A percentile compares a stretch with the other conserved stretches of the same genome.
These are phyloP conservation scores for Lomentospora prolificans DNA, from an alignment of 2,329 filamentous ascomycete genomes.

Conservation along the genomic window DNA sequence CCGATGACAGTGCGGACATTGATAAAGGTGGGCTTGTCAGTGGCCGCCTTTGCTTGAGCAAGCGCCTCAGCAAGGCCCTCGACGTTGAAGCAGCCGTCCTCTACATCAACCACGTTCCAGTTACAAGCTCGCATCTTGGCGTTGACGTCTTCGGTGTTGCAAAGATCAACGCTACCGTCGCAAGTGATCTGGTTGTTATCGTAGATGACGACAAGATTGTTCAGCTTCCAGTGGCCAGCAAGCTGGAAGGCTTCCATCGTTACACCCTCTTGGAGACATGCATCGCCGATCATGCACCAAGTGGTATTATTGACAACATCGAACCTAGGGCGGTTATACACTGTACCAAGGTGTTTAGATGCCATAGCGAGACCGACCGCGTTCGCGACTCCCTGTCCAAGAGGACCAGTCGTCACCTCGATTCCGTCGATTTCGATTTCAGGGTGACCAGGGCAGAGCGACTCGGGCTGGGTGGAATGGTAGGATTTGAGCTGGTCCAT, in stretches of 20 bases:
- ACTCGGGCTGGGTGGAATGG: slow-evolving; percentile 30
- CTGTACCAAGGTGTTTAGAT: slow-evolving; percentile 42
- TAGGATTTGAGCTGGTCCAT: slow-evolving; percentile 48
- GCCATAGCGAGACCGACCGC: slow-evolving; percentile 50
- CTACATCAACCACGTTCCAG: slow-evolving; percentile 45
- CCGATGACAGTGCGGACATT: slow-evolving; percentile 49
- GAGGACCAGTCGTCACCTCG: slow-evolving; percentile 49
- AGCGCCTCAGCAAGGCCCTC: slow-evolving; percentile 34
- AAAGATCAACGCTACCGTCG: slow-evolving; percentile 41
- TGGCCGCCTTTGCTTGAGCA: slow-evolving; percentile 28
- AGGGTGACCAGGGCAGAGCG: slow-evolving; percentile 44
- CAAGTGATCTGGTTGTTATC: slow-evolving; percentile 54
- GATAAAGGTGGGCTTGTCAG: slow-evolving; percentile 47
- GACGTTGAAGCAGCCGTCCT: slow-evolving; percentile 42
- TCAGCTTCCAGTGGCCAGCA: slow-evolving; percentile 43
- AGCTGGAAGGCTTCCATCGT: slow-evolving; percentile 45
- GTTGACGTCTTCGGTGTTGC: slow-evolving; percentile 47
- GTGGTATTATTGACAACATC: slow-evolving; percentile 39
- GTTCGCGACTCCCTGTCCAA: slow-evolving; percentile 52
- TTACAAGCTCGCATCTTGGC: slow-evolving; percentile 46
- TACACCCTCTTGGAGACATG: slow-evolving; percentile 47
- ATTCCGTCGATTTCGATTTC: slow-evolving; percentile 48
- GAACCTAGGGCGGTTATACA: slow-evolving; percentile 39
- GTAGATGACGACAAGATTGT: slow-evolving; percentile 48
- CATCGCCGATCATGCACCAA: slow-evolving; percentile 47